Evolutionary conservation across 2,329 filamentous ascomycete genomes (phyloP), one percentile per base, ranked within the genome.

Genomic region (Nigrograna mackinnonii): DNA sequence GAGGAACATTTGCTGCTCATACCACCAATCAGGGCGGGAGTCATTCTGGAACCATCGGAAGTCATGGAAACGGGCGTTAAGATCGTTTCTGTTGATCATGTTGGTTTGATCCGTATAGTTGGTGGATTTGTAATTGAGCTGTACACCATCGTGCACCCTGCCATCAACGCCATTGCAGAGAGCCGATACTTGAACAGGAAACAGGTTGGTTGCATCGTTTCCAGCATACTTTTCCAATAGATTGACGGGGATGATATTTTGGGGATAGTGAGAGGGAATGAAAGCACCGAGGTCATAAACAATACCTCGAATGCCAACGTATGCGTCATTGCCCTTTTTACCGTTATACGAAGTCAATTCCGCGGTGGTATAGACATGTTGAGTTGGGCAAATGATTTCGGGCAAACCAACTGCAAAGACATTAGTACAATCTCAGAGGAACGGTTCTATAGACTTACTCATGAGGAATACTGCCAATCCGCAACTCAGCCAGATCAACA

Each of bases 401-500:
- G 95, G 95, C 63, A 99, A 95, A 41, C 85, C 79, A 47, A 97
- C 79, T 60, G 26, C 14, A 19, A 37, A n/a, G 17, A 5, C 9
- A 41, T 63, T 52, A 63, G 52, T 39, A 41, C 37, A 13, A 17
- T 28, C 7, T 36, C 31, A n/a, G 20, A 36, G 4, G 13, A 11
- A 36, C 12, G 14, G 31, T 14, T 3, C 16, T 19, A 13, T 20
- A 12, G 17, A 35, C 59, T 48, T 57, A 62, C 60, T 68, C 72
- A 97, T 90, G 77, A 99, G 87, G 76, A 99, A 99, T 42, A 87
- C 80, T 20, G 89, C 84, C 36, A 88, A 70, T 13, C 73, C 75
- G 71, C 92, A 97, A 64, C 80, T 82, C 43, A 92, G 74, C 94
- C 95, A 99, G 65, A 99, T 99, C 62, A 97, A 80, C 67, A 99